These are phyloP conservation scores for Fusarium pseudograminearum DNA, from an alignment of 2,329 filamentous ascomycete genomes.

Conservation along the genomic window DNA sequence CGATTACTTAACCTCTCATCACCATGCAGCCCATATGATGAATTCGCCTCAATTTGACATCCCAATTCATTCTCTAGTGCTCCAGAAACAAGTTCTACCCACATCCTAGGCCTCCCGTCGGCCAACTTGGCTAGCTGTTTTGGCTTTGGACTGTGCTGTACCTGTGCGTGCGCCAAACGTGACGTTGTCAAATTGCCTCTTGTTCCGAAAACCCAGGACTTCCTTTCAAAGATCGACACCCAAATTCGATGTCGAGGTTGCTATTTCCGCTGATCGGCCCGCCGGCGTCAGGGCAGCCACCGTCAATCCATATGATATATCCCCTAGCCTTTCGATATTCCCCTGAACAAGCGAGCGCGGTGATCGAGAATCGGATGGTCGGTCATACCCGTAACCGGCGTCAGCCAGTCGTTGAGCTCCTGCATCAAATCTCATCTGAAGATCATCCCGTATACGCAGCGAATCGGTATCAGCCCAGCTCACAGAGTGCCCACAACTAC, in stretches of 20 bases:
- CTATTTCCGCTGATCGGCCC: neutral
- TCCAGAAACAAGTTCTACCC: constrained; percentile 12
- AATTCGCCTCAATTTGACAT: constrained; percentile 12
- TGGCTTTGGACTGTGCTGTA: neutral
- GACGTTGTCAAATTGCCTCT: neutral
- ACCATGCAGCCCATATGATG: neutral
- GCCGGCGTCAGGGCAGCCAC: neutral
- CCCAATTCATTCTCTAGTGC: neutral
- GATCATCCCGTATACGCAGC: constrained; percentile 1
- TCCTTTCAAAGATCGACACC: neutral
- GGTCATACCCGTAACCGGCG: neutral
- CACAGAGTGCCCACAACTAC: constrained; percentile 7
- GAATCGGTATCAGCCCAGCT: constrained; percentile 31
- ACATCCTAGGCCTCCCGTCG: constrained; percentile 4
- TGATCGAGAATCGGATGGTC: constrained; percentile 11
- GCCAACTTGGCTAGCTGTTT: constrained; percentile 3
- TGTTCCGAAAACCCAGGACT: neutral
- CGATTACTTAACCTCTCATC: neutral
- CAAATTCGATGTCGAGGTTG: neutral
- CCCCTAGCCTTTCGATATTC: neutral
- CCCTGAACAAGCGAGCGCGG: neutral
- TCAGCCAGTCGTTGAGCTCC: neutral
- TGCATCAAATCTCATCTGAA: constrained; percentile 1
- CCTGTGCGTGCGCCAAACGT: neutral
- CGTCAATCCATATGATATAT: neutral